Evolutionary conservation across 2,329 filamentous ascomycete species (phyloP).

Genomic region (Fulvia fulva): DNA sequence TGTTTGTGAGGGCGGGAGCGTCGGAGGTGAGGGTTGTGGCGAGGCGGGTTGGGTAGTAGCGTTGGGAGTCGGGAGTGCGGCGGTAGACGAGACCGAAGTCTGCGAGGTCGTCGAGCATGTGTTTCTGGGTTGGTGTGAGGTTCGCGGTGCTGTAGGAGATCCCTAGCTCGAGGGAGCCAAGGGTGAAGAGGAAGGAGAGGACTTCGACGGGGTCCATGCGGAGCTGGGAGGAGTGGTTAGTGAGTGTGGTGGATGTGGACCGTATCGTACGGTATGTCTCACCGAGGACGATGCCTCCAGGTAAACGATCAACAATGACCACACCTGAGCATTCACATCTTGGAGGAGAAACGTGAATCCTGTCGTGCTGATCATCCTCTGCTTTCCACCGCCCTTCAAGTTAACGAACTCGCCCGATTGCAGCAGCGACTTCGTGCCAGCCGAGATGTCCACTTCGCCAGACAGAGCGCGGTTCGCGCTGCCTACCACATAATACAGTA

Average conservation of each 20-base stretch:
- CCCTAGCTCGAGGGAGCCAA: slow-evolving; percentile 88
- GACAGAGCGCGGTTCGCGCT: slow-evolving; percentile 55
- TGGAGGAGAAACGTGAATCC: slow-evolving; percentile 94
- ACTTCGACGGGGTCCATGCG: slow-evolving; percentile 88
- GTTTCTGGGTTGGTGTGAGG: slow-evolving; percentile 73
- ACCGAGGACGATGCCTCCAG: slow-evolving; percentile 66
- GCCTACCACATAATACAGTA: slow-evolving; percentile 90
- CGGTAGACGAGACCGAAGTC: slow-evolving; percentile 91
- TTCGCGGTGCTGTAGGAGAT: slow-evolving; percentile 84
- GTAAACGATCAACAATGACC: slow-evolving; percentile 91
- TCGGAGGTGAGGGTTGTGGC: slow-evolving; percentile 86
- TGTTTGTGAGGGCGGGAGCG: slow-evolving; percentile 67
- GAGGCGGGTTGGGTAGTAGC: slow-evolving; percentile 85
- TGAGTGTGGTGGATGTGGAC: neutral
- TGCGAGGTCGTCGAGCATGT: slow-evolving; percentile 84
- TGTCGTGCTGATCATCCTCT: slow-evolving; percentile 72
- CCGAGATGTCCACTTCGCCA: slow-evolving; percentile 47
- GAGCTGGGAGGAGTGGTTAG: slow-evolving; percentile 39
- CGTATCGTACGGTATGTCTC: neutral
- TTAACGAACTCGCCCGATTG: slow-evolving; percentile 78
- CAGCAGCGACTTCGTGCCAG: slow-evolving; percentile 80
- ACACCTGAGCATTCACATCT: slow-evolving; percentile 94
- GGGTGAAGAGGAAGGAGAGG: slow-evolving; percentile 90
- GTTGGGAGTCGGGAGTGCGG: slow-evolving; percentile 40
- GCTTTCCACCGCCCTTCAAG: slow-evolving; percentile 30